phyloP scores from a whole-genome alignment of 2,329 filamentous ascomycete genomes.

The Fusarium sacchari region DNA sequence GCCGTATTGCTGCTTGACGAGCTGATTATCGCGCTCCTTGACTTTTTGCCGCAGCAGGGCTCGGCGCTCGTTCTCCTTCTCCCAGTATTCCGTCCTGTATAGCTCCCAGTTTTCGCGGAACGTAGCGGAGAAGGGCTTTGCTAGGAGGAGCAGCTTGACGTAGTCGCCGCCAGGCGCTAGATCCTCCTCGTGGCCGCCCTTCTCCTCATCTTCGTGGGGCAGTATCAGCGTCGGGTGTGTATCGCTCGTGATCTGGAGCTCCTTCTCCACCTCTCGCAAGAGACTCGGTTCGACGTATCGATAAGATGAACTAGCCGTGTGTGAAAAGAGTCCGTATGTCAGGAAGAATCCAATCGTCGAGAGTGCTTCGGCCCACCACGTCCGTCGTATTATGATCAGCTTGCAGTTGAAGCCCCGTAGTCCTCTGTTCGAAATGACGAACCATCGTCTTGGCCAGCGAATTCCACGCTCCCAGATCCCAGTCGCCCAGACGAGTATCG shows the following conservation, averaged over 20 bases:
- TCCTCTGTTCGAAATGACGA: constrained; percentile 88
- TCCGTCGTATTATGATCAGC: constrained; percentile 85
- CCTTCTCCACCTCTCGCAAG: constrained; percentile 68
- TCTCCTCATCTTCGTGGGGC: constrained; percentile 66
- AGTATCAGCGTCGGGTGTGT: constrained; percentile 56
- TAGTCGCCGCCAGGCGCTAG: constrained; percentile 90
- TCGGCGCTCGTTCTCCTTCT: constrained; percentile 91
- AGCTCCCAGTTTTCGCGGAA: constrained; percentile 98
- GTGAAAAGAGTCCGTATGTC: constrained; percentile 78
- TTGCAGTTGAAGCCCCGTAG: constrained; percentile 95
- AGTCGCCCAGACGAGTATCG: constrained; percentile 88
- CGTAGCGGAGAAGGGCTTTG: constrained; percentile 93
- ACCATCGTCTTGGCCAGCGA: constrained; percentile 92
- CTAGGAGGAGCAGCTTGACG: constrained; percentile 87
- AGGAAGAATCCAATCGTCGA: constrained; percentile 80
- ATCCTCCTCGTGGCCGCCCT: constrained; percentile 84
- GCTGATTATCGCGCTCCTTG: constrained; percentile 72
- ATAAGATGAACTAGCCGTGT: constrained; percentile 74
- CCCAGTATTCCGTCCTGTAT: constrained; percentile 95
- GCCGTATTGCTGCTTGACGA: constrained; percentile 74
- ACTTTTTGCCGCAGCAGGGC: constrained; percentile 76
- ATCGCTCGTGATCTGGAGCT: constrained; percentile 60
- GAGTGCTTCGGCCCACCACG: constrained; percentile 82
- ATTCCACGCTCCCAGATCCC: constrained; percentile 97
- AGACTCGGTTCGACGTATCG: constrained; percentile 77